Evolutionary conservation across 1,284 basidiomycete species (phyloP).

Genomic region (Meripilus lineatus): DNA sequence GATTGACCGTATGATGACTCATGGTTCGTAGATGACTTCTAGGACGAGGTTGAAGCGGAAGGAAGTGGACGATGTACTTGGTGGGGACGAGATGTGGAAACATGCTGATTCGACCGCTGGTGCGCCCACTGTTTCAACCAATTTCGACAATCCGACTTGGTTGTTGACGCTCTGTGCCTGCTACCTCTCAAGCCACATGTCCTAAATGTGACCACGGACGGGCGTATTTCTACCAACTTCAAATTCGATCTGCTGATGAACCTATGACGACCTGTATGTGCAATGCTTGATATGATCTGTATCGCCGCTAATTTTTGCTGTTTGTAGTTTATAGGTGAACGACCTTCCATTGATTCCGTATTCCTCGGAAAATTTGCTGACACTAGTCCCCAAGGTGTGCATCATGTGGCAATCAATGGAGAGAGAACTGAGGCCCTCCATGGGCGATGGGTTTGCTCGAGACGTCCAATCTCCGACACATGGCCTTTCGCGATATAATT

Average conservation of each 20-base stretch:
- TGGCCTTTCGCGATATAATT: too few species aligned
- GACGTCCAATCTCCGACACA: too few species aligned
- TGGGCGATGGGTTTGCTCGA: too few species aligned
- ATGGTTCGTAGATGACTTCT: slow-evolving; percentile 84
- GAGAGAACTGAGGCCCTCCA: slow-evolving; percentile 59
- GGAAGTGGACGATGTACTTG: slow-evolving; percentile 89
- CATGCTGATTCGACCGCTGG: slow-evolving; percentile 89
- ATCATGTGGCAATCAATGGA: slow-evolving; percentile 54
- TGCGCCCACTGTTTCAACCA: slow-evolving; percentile 30
- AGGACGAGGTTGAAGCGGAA: slow-evolving; percentile 82
- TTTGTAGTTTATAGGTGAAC: slow-evolving; percentile 8
- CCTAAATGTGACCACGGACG: slow-evolving; percentile 87
- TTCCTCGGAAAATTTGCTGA: slow-evolving; percentile 6
- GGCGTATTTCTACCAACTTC: slow-evolving; percentile 95
- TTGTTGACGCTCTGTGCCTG: background rate
- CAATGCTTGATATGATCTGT: too few species aligned
- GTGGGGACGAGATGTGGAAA: slow-evolving; percentile 92
- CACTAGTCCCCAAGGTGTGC: slow-evolving; percentile 38
- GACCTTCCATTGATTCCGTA: slow-evolving; percentile 1
- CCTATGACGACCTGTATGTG: slow-evolving; percentile 94
- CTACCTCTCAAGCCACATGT: slow-evolving; percentile 55
- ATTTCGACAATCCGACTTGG: background rate
- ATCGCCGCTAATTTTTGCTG: too few species aligned
- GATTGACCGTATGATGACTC: too few species aligned
- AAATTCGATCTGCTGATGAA: slow-evolving; percentile 95